Evolutionary conservation across 2,329 filamentous ascomycete genomes (phyloP).

Genomic region (Chaetomium strumarium): DNA sequence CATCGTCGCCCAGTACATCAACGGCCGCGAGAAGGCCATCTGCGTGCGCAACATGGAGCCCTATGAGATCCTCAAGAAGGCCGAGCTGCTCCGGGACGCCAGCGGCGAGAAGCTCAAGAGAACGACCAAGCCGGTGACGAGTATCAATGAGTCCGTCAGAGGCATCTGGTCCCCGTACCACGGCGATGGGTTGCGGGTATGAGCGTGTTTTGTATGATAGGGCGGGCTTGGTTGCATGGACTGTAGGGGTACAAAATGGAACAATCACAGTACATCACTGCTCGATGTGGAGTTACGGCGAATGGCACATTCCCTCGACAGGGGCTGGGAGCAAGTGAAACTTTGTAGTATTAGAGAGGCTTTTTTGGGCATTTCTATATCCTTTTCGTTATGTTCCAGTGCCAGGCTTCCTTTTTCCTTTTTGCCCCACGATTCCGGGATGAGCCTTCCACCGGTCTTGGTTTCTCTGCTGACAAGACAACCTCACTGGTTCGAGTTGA

Average conservation of each 20-base stretch:
- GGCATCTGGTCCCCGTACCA: conserved; percentile 68
- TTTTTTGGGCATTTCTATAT: conserved; percentile 11
- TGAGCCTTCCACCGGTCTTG: conserved; percentile 2
- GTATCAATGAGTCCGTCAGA: conserved; percentile 60
- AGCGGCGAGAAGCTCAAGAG: conserved; percentile 68
- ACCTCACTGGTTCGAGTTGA: conserved; percentile 50
- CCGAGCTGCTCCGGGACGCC: conserved; percentile 63
- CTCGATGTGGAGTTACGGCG: neutral
- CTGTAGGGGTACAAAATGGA: conserved; percentile 10
- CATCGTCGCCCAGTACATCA: conserved; percentile 86
- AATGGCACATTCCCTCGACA: neutral
- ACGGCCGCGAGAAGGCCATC: conserved; percentile 76
- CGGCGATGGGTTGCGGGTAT: conserved; percentile 51
- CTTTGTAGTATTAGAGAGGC: conserved; percentile 6
- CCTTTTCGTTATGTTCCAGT: conserved; percentile 7
- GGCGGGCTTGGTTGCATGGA: neutral
- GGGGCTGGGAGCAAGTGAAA: neutral
- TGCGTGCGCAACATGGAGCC: conserved; percentile 84
- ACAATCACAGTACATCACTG: conserved; percentile 2
- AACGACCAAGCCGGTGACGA: conserved; percentile 58
- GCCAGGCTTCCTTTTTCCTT: conserved; percentile 9
- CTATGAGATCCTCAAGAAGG: conserved; percentile 76
- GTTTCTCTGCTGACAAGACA: neutral
- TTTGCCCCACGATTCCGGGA: conserved; percentile 10
- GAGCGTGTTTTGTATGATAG: conserved; percentile 19